Evolutionary conservation across 2,329 filamentous ascomycete species (phyloP).

Genomic region (Clarireedia homoeocarpa): DNA sequence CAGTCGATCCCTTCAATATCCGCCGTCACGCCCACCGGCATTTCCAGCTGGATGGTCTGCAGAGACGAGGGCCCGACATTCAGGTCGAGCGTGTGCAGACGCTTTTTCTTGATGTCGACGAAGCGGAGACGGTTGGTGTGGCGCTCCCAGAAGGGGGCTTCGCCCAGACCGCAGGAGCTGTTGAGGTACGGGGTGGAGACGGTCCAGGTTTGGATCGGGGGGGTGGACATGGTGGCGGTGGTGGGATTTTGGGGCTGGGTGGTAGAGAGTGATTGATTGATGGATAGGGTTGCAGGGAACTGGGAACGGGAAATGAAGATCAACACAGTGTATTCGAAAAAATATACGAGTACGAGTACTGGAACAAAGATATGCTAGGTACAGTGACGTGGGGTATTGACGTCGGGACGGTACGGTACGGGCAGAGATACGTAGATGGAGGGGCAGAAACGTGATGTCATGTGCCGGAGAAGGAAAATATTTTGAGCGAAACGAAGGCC

Average conservation of each 20-base stretch:
- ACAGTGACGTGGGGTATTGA: no score
- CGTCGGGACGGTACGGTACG: no score
- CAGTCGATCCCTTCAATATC: slow-evolving; percentile 63
- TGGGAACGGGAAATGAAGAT: no score
- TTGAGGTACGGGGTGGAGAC: slow-evolving; percentile 42
- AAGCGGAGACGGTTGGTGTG: slow-evolving; percentile 61
- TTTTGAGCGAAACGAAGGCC: background rate
- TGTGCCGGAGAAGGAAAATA: background rate
- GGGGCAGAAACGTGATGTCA: background rate
- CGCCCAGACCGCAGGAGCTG: slow-evolving; percentile 58
- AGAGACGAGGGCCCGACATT: slow-evolving; percentile 39
- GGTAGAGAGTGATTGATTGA: no score
- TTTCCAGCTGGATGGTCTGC: slow-evolving; percentile 40
- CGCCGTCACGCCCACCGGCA: slow-evolving; percentile 59
- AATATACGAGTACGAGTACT: no score
- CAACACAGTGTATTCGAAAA: no score
- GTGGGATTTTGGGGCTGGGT: background rate
- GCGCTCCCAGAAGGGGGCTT: slow-evolving; percentile 68
- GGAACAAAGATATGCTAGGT: no score
- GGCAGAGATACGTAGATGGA: background rate
- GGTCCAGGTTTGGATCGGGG: slow-evolving; percentile 3
- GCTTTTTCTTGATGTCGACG: slow-evolving; percentile 74
- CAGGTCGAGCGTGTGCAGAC: slow-evolving; percentile 65
- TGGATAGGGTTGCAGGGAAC: no score
- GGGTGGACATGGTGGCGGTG: slow-evolving; percentile 6